Base-by-base conservation (phyloP, 2,329 filamentous ascomycete species). In the Thyridium curvatum region DNA sequence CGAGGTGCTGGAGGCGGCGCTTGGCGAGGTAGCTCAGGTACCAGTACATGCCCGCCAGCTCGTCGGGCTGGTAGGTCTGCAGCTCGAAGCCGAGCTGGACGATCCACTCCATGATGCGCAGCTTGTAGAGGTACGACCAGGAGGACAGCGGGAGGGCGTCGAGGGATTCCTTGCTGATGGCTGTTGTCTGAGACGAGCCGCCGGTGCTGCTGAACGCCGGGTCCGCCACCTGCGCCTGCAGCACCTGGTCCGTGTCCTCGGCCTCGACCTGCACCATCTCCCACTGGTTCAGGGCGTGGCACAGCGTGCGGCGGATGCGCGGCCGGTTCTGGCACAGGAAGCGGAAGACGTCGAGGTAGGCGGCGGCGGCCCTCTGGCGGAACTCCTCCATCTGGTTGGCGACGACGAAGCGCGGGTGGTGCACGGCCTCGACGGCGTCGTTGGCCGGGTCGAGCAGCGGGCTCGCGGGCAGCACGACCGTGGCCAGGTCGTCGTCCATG, bases 61-160 rank as follows among this genome's bases (percentile, higher is more conserved):
- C 93, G 57, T 94, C 84, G 0, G 80, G 73, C 38, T 91, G 81
- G 60, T 97, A 97, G 9, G 95, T 77, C 32, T 91, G 83, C 12
- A 96, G 80, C 61, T 98, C 93, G 58, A 98, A 97, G 12, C 94
- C 93, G 26, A 96, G 78, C 54, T 96, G 86, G 13, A 96, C 73
- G 34, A 94, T 83, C 69, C 82, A 84, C 55, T 91, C 84, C 73
- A 96, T 87, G 52, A 91, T 79, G 21, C 77, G 78, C n/a, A 96
- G 72, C 60, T 96, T 97, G 61, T 94, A 86, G 43, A 90, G 76
- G 52, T 91, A 94, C 0, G 82, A 78, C 93, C 93, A 98, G 4
- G 85, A 89, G 2, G 86, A 88, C 1, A 97, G 70, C 0, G 88
- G 82, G 38, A 86, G 83, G 0, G 82, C 72, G 54, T 77, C 82